Evolutionary conservation across 768 basidiomycete genomes (phyloP).

Genomic region (Tephrocybe sp.): DNA sequence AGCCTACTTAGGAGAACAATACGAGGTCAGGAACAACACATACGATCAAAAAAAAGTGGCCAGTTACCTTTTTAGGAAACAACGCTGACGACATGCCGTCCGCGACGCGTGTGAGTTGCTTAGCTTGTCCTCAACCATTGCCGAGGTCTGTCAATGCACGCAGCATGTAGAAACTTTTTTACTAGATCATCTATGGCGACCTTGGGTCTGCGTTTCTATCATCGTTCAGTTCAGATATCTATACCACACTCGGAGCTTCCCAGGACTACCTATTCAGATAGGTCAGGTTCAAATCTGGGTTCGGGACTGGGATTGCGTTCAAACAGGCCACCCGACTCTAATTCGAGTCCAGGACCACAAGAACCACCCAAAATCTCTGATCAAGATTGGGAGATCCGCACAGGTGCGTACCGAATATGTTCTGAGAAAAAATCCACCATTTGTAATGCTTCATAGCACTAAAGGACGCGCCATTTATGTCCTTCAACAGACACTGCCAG

Average conservation of each 20-base stretch:
- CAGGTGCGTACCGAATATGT: conserved; percentile 42
- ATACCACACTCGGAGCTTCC: not conserved
- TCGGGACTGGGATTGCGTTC: conserved; percentile 34
- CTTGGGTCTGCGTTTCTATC: conserved; percentile 1
- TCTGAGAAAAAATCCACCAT: not conserved
- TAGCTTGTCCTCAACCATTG: not conserved
- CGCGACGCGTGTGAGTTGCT: not conserved
- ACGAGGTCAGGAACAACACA: not conserved
- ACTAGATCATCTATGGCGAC: not conserved
- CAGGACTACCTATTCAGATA: not conserved
- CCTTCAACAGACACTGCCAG: conserved; percentile 67
- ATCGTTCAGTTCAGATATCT: not conserved
- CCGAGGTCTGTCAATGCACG: not conserved
- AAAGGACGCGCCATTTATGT: conserved; percentile 72
- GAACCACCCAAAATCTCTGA: conserved; percentile 50
- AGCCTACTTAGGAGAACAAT: conserved; percentile 7
- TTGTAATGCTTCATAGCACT: conserved; percentile 8
- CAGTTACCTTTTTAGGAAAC: not conserved
- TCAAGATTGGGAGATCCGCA: conserved; percentile 77
- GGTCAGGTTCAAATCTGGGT: too few species aligned
- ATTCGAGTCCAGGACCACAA: conserved; percentile 25
- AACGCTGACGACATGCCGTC: not conserved
- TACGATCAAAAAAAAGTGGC: not conserved
- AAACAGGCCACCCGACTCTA: conserved; percentile 33
- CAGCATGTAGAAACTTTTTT: conserved; percentile 5